phyloP scores from a whole-genome alignment of 495 filamentous ascomycete species.

The Annulohypoxylon bovei region DNA sequence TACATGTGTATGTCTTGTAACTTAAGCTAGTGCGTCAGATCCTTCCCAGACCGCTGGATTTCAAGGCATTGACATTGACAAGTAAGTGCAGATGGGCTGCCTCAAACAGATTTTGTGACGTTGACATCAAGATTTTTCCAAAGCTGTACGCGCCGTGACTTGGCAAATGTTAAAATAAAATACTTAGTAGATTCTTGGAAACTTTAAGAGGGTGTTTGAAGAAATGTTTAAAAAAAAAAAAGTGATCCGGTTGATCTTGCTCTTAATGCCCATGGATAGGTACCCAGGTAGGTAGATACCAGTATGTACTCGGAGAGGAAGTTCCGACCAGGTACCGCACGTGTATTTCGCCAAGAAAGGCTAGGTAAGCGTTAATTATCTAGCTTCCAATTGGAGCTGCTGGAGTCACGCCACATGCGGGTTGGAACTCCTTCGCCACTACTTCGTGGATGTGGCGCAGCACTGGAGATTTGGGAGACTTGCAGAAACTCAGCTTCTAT shows the following conservation, averaged over 20 bases:
- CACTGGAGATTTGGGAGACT: background rate
- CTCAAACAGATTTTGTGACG: slow-evolving; percentile 23
- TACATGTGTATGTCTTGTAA: slow-evolving; percentile 15
- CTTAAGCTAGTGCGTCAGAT: slow-evolving; percentile 25
- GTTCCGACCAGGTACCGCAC: slow-evolving; percentile 12
- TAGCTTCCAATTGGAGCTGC: background rate
- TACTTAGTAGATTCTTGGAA: background rate
- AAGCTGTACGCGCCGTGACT: slow-evolving; percentile 6
- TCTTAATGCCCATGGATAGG: background rate
- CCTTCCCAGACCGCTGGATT: slow-evolving; percentile 30
- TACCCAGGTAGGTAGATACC: background rate
- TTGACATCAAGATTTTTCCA: slow-evolving; percentile 30
- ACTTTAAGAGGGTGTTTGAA: background rate
- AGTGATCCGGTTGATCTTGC: background rate
- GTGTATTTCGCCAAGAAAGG: slow-evolving; percentile 17
- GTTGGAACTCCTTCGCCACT: background rate
- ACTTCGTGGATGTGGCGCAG: slow-evolving; percentile 10
- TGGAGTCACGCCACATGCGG: slow-evolving; percentile 6
- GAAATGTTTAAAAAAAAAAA: background rate
- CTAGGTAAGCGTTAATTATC: background rate
- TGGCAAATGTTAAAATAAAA: background rate
- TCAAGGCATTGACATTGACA: slow-evolving; percentile 3
- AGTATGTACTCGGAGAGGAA: background rate
- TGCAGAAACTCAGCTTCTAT: background rate
- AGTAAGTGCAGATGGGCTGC: slow-evolving; percentile 15